Conservation (phyloP, 1,284 basidiomycete species). For the Boletus semigastroideus region DNA sequence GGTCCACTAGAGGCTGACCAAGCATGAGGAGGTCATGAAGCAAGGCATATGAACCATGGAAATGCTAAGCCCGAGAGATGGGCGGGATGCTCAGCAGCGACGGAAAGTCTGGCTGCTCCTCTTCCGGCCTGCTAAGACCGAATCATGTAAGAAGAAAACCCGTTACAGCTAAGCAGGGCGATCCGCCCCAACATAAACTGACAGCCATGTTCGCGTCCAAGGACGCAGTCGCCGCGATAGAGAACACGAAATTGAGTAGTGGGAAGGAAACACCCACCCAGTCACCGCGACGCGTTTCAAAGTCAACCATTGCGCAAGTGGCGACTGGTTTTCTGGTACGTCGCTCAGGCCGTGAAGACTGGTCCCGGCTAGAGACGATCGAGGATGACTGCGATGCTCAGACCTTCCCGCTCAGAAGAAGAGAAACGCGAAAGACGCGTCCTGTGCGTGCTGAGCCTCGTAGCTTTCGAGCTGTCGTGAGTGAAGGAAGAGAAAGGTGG, state of each 20-base stretch:
- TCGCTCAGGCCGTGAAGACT: constrained; percentile 45
- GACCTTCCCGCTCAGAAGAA: constrained; percentile 61
- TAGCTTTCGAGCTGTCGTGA: constrained; percentile 49
- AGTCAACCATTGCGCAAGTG: constrained; percentile 22
- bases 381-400: constrained; percentile 53
- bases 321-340: constrained; percentile 49
- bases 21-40: not conserved
- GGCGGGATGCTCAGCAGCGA: not conserved
- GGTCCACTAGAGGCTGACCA: constrained; percentile 11
- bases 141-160: not conserved
- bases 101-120: not conserved
- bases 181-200: not conserved
- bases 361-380: constrained; percentile 53
- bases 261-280: constrained; percentile 24
- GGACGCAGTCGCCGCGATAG: constrained; percentile 24
- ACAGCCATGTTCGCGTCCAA: constrained; percentile 15
- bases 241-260: constrained; percentile 5
- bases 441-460: constrained; percentile 51
- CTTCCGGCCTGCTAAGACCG: not conserved
- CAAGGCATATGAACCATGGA: not conserved
- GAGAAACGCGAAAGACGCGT: constrained; percentile 25
- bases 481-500: not conserved
- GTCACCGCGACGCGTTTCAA: constrained; percentile 37
- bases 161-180: not conserved
- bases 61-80: constrained; percentile 2